Evolutionary conservation across 352 stramenopile genomes (phyloP).

Genomic region (Pythium grandisporangium): DNA sequence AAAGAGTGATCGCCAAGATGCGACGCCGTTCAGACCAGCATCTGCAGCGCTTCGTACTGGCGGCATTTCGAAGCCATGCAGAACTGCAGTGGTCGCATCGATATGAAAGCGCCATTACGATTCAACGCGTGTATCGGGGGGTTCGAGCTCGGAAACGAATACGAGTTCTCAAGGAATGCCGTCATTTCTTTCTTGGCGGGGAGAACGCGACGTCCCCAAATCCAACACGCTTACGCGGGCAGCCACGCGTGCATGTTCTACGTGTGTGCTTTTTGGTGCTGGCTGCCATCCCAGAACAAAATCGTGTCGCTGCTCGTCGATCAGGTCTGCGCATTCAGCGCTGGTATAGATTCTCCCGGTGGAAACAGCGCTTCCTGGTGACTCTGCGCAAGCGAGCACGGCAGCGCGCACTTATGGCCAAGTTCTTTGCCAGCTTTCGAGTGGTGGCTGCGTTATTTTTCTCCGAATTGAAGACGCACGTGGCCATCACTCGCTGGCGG

Average conservation of each 20-base stretch:
- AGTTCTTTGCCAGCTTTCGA: slow-evolving; percentile 30
- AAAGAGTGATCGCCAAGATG: slow-evolving; percentile 21
- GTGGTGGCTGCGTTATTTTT: slow-evolving; percentile 38
- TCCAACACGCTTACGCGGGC: slow-evolving; percentile 23
- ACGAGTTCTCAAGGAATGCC: slow-evolving; percentile 19
- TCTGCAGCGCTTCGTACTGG: slow-evolving; percentile 21
- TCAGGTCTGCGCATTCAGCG: slow-evolving; percentile 17
- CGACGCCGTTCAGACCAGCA: slow-evolving; percentile 14
- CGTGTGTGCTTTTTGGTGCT: slow-evolving; percentile 49
- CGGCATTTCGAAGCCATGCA: slow-evolving; percentile 20
- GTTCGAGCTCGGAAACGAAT: slow-evolving; percentile 27
- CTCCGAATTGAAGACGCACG: slow-evolving; percentile 19
- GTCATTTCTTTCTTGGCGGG: slow-evolving; percentile 22
- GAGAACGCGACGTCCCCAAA: too few species aligned
- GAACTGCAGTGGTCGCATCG: slow-evolving; percentile 18
- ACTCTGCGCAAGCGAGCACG: slow-evolving; percentile 24
- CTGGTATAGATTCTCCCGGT: slow-evolving; percentile 23
- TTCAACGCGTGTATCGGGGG: slow-evolving; percentile 43
- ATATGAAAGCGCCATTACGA: slow-evolving; percentile 8
- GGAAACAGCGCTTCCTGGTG: slow-evolving; percentile 12
- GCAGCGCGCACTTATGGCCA: slow-evolving; percentile 27
- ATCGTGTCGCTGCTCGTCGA: slow-evolving; percentile 13
- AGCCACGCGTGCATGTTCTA: slow-evolving; percentile 27
- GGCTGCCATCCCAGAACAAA: slow-evolving; percentile 20
- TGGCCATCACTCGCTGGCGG: slow-evolving; percentile 20